phyloP scores from a whole-genome alignment of 2,329 filamentous ascomycete genomes.

The Lojkania enalia region DNA sequence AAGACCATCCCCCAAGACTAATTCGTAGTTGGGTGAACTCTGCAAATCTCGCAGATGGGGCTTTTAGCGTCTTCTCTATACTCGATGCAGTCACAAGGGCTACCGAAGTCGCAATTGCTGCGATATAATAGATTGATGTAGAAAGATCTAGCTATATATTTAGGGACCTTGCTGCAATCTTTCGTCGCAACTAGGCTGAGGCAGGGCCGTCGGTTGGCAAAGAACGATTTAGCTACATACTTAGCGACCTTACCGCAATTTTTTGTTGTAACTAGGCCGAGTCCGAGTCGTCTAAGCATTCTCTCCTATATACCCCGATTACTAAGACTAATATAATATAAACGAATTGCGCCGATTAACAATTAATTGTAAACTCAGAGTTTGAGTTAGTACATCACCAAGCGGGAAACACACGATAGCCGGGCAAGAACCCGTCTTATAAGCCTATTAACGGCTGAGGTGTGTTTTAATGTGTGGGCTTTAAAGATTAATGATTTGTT shows the following conservation, averaged over 20 bases:
- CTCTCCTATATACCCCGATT: neutral
- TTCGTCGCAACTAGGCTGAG: neutral
- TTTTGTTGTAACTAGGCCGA: neutral
- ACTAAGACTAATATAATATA: neutral
- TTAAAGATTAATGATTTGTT: too few relatives aligned
- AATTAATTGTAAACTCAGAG: neutral
- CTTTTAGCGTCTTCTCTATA: slow-evolving; percentile 2
- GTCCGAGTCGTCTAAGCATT: neutral
- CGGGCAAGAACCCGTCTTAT: too few relatives aligned
- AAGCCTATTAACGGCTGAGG: too few relatives aligned
- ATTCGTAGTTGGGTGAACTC: neutral
- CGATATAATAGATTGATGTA: neutral
- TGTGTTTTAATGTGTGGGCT: too few relatives aligned
- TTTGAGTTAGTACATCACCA: neutral
- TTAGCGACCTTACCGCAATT: neutral
- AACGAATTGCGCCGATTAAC: neutral
- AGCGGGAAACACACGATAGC: too few relatives aligned
- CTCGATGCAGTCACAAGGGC: slow-evolving; percentile 1
- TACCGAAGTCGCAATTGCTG: slow-evolving; percentile 3
- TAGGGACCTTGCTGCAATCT: neutral
- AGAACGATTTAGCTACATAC: neutral
- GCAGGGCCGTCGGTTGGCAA: neutral
- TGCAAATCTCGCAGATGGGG: slow-evolving; percentile 2
- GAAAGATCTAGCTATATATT: neutral
- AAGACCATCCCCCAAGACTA: neutral